These are phyloP conservation scores for Pinus albicaulis DNA, from an alignment of 75 land plant genomes.

Conservation along the genomic window DNA sequence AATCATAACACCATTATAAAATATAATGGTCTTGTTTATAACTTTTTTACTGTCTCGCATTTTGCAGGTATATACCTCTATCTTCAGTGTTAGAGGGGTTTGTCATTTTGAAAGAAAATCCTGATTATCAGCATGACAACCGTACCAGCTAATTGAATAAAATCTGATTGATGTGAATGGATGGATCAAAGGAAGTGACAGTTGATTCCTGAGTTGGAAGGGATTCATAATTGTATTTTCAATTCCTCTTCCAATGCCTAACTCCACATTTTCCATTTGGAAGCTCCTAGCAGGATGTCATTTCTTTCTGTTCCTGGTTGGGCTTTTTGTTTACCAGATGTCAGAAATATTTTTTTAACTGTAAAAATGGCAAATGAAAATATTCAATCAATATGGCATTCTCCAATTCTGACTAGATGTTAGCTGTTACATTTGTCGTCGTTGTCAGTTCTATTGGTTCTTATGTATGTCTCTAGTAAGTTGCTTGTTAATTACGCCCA, in stretches of 20 bases:
- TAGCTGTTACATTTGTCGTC: neutral
- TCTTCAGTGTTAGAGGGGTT: conserved; percentile 89
- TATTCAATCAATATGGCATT: neutral
- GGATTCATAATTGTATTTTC: neutral
- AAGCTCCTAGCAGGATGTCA: neutral
- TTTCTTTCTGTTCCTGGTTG: neutral
- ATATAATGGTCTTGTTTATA: neutral
- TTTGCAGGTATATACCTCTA: conserved; percentile 82
- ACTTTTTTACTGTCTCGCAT: neutral
- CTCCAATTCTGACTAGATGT: neutral
- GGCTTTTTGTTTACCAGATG: neutral
- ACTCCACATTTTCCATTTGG: neutral
- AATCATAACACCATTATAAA: neutral
- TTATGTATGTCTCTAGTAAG: neutral
- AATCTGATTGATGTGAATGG: neutral
- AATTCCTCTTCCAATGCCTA: neutral
- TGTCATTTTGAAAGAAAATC: conserved; percentile 88
- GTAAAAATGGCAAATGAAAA: neutral
- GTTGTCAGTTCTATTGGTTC: neutral
- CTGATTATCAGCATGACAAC: conserved; percentile 75
- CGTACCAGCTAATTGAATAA: conserved; percentile 7
- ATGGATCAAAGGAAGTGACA: neutral
- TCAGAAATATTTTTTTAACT: neutral
- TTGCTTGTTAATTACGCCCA: neutral
- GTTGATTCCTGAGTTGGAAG: neutral